These are phyloP conservation scores for Terfezia claveryi DNA, from an alignment of 495 filamentous ascomycete genomes.

Conservation along the genomic window DNA sequence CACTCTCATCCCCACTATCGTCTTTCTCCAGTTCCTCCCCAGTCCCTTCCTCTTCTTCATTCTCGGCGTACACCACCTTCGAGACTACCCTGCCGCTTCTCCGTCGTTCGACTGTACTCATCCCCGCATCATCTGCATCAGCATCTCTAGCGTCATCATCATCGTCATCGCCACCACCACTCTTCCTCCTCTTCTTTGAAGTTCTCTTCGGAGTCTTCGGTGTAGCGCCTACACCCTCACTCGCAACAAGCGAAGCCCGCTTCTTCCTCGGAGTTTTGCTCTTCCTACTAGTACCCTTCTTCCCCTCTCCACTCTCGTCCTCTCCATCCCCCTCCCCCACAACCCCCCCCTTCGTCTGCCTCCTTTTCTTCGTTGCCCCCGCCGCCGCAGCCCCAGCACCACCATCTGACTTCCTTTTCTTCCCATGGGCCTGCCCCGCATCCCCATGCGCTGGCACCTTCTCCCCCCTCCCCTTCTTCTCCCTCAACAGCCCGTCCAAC, in stretches of 20 bases:
- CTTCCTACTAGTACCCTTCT: constrained; percentile 32
- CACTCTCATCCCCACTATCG: background rate
- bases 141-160: background rate
- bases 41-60: background rate
- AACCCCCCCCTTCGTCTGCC: constrained; percentile 20
- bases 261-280: constrained; percentile 19
- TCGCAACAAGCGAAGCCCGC: constrained; percentile 30
- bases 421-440: constrained; percentile 18
- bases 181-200: background rate
- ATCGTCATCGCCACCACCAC: background rate
- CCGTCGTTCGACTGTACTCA: background rate
- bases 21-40: background rate
- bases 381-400: constrained; percentile 19
- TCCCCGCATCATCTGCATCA: constrained; percentile 1
- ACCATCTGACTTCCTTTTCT: constrained; percentile 18
- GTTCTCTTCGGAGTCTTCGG: background rate
- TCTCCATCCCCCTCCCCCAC: constrained; percentile 17
- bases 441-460: constrained; percentile 10
- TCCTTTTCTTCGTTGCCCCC: constrained; percentile 19
- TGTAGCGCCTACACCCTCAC: constrained; percentile 27
- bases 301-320: constrained; percentile 27
- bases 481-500: background rate
- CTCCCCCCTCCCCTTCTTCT: background rate
- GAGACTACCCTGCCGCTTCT: background rate
- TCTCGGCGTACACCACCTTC: background rate